Percentiles rank a stretch among this genome's conserved stretches.
These are phyloP conservation scores for Panellus pusillus DNA, from an alignment of 768 basidiomycete species.

Conservation along the genomic window DNA sequence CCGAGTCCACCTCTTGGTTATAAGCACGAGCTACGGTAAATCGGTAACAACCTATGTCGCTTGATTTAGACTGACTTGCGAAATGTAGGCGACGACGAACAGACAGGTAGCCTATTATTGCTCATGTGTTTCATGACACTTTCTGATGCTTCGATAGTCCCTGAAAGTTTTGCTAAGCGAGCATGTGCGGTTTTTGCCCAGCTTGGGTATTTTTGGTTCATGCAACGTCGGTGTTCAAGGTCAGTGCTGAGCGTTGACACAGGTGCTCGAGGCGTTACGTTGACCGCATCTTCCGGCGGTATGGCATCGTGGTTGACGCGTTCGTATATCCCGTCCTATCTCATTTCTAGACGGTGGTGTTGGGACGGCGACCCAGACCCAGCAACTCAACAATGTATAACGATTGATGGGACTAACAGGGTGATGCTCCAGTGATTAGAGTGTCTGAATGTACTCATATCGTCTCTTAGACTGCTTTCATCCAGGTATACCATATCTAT, in stretches of 20 bases:
- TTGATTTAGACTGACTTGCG: no score
- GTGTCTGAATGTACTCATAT: not conserved
- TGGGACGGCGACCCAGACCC: conserved; percentile 48
- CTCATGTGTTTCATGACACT: not conserved
- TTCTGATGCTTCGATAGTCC: conserved; percentile 33
- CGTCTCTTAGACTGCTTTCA: conserved; percentile 14
- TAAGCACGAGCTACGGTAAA: conserved; percentile 48
- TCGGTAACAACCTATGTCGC: no score
- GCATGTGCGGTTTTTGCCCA: conserved; percentile 48
- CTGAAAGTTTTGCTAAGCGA: conserved; percentile 42
- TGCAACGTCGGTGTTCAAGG: not conserved
- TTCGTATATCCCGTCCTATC: conserved; percentile 27
- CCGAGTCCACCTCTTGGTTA: conserved; percentile 42
- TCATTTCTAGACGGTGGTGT: conserved; percentile 49
- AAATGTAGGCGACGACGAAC: conserved; percentile 46
- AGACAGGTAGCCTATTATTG: conserved; percentile 39
- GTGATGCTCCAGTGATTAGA: conserved; percentile 12
- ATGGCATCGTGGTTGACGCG: conserved; percentile 23
- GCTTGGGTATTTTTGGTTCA: conserved; percentile 37
- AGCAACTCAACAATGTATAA: conserved; percentile 39
- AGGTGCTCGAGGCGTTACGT: conserved; percentile 50
- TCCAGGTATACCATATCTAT: conserved; percentile 10
- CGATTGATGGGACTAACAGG: conserved; percentile 47
- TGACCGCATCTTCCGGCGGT: conserved; percentile 56
- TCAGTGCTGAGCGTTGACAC: conserved; percentile 17